These are phyloP conservation scores for Acacia melanoxylon DNA, from an alignment of 306 rosid species.

Conservation along the genomic window DNA sequence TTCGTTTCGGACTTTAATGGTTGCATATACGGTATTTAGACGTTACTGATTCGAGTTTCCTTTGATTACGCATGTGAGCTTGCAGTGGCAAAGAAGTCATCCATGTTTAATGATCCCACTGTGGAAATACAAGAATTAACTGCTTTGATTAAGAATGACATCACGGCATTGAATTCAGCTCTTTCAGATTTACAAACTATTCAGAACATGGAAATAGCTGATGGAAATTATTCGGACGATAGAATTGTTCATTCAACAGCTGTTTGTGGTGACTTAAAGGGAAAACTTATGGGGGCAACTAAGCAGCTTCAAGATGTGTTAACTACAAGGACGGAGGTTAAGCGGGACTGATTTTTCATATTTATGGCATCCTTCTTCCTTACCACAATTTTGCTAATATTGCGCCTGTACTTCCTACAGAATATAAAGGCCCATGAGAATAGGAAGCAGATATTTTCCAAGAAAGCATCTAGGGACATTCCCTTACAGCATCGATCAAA, in stretches of 20 bases:
- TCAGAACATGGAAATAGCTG: conserved; percentile 72
- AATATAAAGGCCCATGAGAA: conserved; percentile 93
- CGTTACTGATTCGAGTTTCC: not conserved
- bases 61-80: not conserved
- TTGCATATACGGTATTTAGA: not conserved
- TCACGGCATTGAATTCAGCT: conserved; percentile 78
- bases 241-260: conserved; percentile 82
- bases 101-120: conserved; percentile 84
- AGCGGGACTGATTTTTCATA: conserved; percentile 9
- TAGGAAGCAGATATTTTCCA: conserved; percentile 83
- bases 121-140: conserved; percentile 86
- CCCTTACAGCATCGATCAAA: conserved; percentile 70
- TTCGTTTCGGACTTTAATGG: not conserved
- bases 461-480: conserved; percentile 62
- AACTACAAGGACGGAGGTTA: conserved; percentile 83
- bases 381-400: not conserved
- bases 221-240: conserved; percentile 78
- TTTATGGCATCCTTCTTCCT: conserved; percentile 12
- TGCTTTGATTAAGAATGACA: conserved; percentile 73
- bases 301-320: conserved; percentile 82
- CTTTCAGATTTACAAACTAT: conserved; percentile 78
- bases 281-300: conserved; percentile 83
- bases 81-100: conserved; percentile 87
- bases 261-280: conserved; percentile 84
- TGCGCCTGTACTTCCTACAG: conserved; percentile 37